Percentiles rank a stretch among this genome's conserved stretches.
Evolutionary conservation across 2,329 filamentous ascomycete species (phyloP).

Genomic region (Apiospora arundinis): DNA sequence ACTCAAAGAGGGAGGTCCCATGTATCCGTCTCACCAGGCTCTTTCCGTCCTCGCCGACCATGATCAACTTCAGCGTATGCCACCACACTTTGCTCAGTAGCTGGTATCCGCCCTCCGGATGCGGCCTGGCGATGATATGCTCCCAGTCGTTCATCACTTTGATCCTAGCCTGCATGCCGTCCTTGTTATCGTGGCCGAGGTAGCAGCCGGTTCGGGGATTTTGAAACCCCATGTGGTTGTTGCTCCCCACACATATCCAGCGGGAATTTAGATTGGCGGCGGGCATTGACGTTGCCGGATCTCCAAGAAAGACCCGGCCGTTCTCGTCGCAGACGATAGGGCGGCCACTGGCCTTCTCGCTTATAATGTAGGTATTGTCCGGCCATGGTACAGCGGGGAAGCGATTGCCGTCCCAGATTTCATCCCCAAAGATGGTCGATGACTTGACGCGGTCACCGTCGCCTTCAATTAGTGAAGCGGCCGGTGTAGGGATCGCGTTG

Average conservation of each 20-base stretch:
- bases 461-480: not conserved
- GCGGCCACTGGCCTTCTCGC: not conserved
- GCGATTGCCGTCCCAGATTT: not conserved
- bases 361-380: not conserved
- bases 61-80: not conserved
- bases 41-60: not conserved
- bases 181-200: not conserved
- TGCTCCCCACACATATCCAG: not conserved
- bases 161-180: not conserved
- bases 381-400: not conserved
- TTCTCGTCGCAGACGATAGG: not conserved
- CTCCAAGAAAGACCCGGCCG: not conserved
- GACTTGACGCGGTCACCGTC: not conserved
- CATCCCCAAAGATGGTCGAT: not conserved
- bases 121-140: not conserved
- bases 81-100: not conserved
- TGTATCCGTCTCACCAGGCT: not conserved
- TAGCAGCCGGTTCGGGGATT: not conserved
- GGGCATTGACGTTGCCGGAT: too few species aligned
- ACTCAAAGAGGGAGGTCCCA: slow-evolving; percentile 1
- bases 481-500: not conserved
- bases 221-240: not conserved
- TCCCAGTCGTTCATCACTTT: not conserved
- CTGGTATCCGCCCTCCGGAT: not conserved
- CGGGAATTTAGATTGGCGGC: not conserved